Evolutionary conservation across 352 stramenopile species (phyloP), one percentile per base, ranked within the genome.

Genomic region (Pilasporangium apinafurcum): DNA sequence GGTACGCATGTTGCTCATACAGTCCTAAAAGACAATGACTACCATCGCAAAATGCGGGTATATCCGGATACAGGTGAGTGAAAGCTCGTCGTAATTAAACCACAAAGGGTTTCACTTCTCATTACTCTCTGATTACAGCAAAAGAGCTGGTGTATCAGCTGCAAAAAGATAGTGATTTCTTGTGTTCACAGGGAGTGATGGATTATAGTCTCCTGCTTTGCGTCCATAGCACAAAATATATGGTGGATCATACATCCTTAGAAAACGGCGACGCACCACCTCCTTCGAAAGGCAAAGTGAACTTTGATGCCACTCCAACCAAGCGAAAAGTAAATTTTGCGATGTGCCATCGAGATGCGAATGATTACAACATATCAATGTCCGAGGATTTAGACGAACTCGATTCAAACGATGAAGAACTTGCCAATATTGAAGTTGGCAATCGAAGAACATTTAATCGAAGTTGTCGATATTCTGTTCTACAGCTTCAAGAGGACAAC

Each of bases 121-220:
- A 60, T 28, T 14, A n/a, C 10, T 47, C 24, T 56, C 3, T 31
- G 8, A 10, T 18, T 31, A 37, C 43, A 65, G 77, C 77, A 22
- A 53, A 77, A 14, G 66, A 65, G 16, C 68, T 91, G 26, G 66
- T 91, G 17, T 43, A 49, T 1, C 76, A 91, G 45, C 62, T 95
- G 18, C 68, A 82, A 34, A 62, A 48, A 9, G 83, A 95, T 37
- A 86, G 65, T 44, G 65, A 65, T 6, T 95, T 94, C 32, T 48
- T 95, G 24, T 67, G 69, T 18, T 54, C 65, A 8, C 72, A 92
- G 51, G 83, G 83, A 14, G 88, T 96, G 51, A 96, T 93, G 62
- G 86, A 96, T 62, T 96, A 96, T 59, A 91, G 73, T 18, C 48
- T 96, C 21, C 48, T 96, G 17, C 42, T 96, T 9, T 90, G 84